These are phyloP conservation scores for Ailanthus altissimus DNA, from an alignment of 345 rosid species.

Conservation along the genomic window DNA sequence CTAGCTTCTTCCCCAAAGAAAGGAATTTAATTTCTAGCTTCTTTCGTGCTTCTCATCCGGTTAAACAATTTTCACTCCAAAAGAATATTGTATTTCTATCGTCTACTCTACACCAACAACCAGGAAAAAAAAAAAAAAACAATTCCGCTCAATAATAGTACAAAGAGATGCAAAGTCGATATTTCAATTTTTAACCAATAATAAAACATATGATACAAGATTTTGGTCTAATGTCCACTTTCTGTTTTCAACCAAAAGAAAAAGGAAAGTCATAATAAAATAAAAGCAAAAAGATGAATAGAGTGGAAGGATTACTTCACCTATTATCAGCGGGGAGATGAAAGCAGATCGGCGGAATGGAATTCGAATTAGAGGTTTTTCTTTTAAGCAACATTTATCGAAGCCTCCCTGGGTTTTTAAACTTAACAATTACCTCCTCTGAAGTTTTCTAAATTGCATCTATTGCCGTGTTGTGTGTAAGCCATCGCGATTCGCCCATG, in stretches of 20 bases:
- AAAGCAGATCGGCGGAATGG: slow-evolving; percentile 4
- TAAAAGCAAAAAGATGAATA: neutral
- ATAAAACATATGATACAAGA: neutral
- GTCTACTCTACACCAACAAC: neutral
- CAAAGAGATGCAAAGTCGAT: neutral
- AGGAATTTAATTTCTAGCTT: neutral
- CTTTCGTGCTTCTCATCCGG: neutral
- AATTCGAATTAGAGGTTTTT: neutral
- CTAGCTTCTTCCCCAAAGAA: too few relatives aligned
- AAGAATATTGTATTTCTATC: neutral
- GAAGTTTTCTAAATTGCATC: neutral
- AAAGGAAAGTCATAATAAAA: neutral
- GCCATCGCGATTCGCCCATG: too few relatives aligned
- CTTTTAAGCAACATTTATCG: neutral
- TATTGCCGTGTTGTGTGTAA: neutral
- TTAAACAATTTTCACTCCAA: neutral
- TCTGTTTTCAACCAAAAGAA: neutral
- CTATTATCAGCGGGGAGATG: neutral
- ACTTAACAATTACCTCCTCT: neutral
- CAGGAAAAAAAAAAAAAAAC: too few relatives aligned
- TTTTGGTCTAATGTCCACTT: neutral
- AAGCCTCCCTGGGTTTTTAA: neutral
- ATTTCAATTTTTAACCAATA: neutral
- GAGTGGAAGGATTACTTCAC: neutral
- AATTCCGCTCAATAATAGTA: neutral